A percentile compares a stretch with the other conserved stretches of the same genome.
Evolutionary conservation across 768 basidiomycete species (phyloP).

Genomic region (Pleurotus giganteus): DNA sequence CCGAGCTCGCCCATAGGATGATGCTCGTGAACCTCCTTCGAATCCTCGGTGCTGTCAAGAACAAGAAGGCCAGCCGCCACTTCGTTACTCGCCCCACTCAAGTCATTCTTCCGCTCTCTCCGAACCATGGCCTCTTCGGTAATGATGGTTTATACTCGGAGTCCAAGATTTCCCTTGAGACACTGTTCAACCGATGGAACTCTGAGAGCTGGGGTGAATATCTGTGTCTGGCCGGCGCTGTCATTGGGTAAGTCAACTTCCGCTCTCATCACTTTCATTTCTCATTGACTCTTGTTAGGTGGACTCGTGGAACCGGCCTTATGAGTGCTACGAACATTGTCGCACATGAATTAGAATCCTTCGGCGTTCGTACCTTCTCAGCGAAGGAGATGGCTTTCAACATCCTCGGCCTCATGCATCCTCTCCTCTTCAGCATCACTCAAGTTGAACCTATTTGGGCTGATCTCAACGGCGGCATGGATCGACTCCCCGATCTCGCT

Average conservation of each 20-base stretch:
- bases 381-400: conserved; percentile 99
- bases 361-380: conserved; percentile 96
- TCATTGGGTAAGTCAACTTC: conserved; percentile 75
- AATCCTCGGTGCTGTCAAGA: conserved; percentile 95
- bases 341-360: conserved; percentile 88
- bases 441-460: conserved; percentile 99
- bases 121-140: conserved; percentile 97
- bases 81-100: conserved; percentile 98
- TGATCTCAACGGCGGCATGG: conserved; percentile 98
- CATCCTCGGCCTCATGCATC: conserved; percentile 98
- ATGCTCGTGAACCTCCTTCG: conserved; percentile 98
- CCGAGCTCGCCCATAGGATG: conserved; percentile 96
- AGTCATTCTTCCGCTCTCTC: conserved; percentile 95
- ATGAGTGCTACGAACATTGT: conserved; percentile 96
- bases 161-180: conserved; percentile 97
- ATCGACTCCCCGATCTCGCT: conserved; percentile 91
- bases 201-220: conserved; percentile 99
- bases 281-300: conserved; percentile 42
- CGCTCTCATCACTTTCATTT: background rate
- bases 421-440: conserved; percentile 97
- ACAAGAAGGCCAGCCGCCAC: conserved; percentile 94
- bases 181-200: conserved; percentile 95
- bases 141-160: conserved; percentile 98
- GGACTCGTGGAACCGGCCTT: conserved; percentile 97
- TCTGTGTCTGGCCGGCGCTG: conserved; percentile 94